Base-by-base conservation (phyloP, 805 yeast species). In the Candida michaelii region DNA sequence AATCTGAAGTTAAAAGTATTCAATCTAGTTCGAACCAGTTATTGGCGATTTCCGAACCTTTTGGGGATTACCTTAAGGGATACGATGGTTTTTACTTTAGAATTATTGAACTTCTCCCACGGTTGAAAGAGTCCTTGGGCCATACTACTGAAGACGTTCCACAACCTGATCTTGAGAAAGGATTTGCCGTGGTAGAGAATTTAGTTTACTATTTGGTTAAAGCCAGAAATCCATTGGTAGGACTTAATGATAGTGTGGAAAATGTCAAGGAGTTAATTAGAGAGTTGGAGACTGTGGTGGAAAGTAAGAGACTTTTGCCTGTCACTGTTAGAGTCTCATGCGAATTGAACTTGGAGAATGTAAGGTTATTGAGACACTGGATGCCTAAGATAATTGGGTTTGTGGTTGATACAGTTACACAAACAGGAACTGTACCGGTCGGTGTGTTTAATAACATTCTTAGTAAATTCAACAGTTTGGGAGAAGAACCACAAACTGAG, bases 41-140 rank as follows among this genome's bases (percentile, higher is more conserved):
- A 10, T 61, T 93, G 30, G 76, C 86, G 0, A 70, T 71, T 24
- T 62, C 82, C 5, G 65, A 62, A 5, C 64, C 82, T 2, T 74
- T 84, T 42, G 56, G 57, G 3, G 63, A 52, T 1, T 42, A 50
- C 1, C 55, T 80, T 29, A 66, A 66, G 10, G 71, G 70, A 0
- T 46, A 56, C 21, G 83, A 83, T 53, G 52, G 58, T 0, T 76
- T 77, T 51, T 89, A 79, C 63, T 85, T 77, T 66, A 73, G 87
- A 46, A 60, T 88, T 7, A 62, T 93, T 27, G 98, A 93, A 52
- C 56, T 90, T 19, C 62, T 91, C 33, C 97, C 97, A 3, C 72
- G 91, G 35, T 65, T 91, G 43, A 75, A 96, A 54, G 75, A 82
- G 14, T 66, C 86, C 2, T 80, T 83, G 9, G 61, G 79, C 1